Conservation (phyloP, 441 rosid species). For the Omphalea diandra region DNA sequence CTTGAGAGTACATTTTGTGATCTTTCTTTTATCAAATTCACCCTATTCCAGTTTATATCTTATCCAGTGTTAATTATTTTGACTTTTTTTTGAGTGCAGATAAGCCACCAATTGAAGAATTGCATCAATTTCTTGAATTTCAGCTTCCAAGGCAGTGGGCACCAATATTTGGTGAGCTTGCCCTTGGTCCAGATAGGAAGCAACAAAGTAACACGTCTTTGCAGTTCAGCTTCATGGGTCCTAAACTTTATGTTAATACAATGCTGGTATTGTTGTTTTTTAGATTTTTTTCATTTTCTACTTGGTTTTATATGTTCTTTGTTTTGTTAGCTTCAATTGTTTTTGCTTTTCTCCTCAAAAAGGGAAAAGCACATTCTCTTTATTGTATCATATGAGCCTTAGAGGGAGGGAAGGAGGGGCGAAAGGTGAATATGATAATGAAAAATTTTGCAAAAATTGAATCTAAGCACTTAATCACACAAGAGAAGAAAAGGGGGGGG, state of each 20-base stretch:
- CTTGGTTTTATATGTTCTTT: not conserved
- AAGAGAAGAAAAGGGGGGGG: too few relatives aligned
- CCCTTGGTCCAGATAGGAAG: slow-evolving; percentile 84
- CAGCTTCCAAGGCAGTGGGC: slow-evolving; percentile 99
- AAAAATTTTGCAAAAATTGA: too few relatives aligned
- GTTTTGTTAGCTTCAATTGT: not conserved
- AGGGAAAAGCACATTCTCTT: not conserved
- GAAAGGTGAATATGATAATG: too few relatives aligned
- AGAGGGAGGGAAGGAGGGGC: too few relatives aligned
- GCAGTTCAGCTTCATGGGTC: slow-evolving; percentile 90
- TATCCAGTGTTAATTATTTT: not conserved
- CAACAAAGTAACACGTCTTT: slow-evolving; percentile 68
- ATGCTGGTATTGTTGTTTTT: slow-evolving; percentile 47
- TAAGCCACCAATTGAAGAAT: slow-evolving; percentile 87
- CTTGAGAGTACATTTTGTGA: not conserved
- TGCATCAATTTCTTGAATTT: slow-evolving; percentile 91
- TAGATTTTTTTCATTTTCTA: slow-evolving; percentile 14
- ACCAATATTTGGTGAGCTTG: slow-evolving; percentile 89
- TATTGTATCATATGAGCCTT: too few relatives aligned
- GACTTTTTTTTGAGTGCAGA: slow-evolving; percentile 38
- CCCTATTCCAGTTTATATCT: too few relatives aligned
- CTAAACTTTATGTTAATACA: slow-evolving; percentile 89
- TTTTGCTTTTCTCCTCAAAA: not conserved
- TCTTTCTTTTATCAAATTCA: not conserved
- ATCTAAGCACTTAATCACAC: too few relatives aligned